Base-by-base conservation (phyloP, 257 asterid genomes). In the Thymus quinquecostatus region DNA sequence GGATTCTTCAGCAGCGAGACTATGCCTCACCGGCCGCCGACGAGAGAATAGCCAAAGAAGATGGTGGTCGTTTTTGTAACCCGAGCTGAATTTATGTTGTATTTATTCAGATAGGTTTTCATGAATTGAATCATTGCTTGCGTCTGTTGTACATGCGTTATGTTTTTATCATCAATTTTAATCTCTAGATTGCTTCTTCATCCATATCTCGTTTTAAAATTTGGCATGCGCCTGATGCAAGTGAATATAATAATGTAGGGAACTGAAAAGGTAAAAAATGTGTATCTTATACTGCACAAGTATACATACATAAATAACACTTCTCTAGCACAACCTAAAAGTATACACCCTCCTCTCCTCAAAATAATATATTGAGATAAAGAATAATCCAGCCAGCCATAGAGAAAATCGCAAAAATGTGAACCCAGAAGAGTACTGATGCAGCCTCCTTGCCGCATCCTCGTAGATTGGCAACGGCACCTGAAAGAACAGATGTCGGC, bases 381-480 rank as follows among this genome's bases (percentile, higher is more conserved):
- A 95, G 92, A 79, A 92, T 84, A 44, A 95, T 88, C 99, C 99
- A 95, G 54, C 96, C 99, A 3, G 98, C 96, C 98, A 95, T 95
- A 33, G 99, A 92, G 84, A 95, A 75, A 63, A 92, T 53, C 34
- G 99, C 98, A 72, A 95, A 95, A 9, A 92, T 85, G 78, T 95
- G 98, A 82, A 95, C 99, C 99, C 99, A 95, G 80, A 95, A 95
- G 67, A 95, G 86, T 57, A 95, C 87, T 1, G 96, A 86, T 12
- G 99, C 99, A 10, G 99, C 91, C 78, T 92, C 98, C 80, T 82
- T 82, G 55, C 99, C 98, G 64, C 99, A 95, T 44, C 99, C 99
- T 82, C 99, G 89, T 82, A 95, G 81, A 81, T 79, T 95, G 51
- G 99, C 98, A 69, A 95, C 98, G 4, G 99, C 99, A 70, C 99